These are phyloP conservation scores for Ogataea pilisensis DNA, from an alignment of 805 yeast species.

Conservation along the genomic window DNA sequence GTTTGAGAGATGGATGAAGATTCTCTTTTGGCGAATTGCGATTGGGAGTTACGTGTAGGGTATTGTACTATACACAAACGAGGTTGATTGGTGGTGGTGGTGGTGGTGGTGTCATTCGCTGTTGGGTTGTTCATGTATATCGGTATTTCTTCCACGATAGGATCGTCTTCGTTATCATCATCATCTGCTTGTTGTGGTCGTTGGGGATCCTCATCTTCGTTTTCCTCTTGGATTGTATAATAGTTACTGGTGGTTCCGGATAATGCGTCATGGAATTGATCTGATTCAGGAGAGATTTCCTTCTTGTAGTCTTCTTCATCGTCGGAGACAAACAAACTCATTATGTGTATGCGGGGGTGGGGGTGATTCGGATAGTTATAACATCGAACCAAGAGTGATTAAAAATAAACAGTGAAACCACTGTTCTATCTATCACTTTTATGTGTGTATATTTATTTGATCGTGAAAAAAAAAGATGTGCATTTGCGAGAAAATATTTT, in stretches of 20 bases:
- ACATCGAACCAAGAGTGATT: too few relatives aligned
- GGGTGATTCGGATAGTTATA: too few relatives aligned
- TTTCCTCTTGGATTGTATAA: constrained; percentile 5
- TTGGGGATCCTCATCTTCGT: constrained; percentile 5
- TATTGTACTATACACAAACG: too few relatives aligned
- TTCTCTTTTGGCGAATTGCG: constrained; percentile 18
- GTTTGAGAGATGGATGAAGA: constrained; percentile 31
- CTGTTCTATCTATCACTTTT: too few relatives aligned
- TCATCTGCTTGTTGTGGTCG: too few relatives aligned
- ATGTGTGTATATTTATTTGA: too few relatives aligned
- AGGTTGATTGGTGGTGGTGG: constrained; percentile 22
- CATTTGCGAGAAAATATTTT: neutral
- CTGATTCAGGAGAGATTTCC: neutral
- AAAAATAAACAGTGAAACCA: too few relatives aligned
- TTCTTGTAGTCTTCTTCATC: constrained; percentile 22
- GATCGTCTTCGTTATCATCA: constrained; percentile 49
- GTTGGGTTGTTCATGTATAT: constrained; percentile 26
- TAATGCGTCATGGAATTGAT: neutral
- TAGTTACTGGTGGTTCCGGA: neutral
- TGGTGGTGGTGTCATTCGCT: neutral
- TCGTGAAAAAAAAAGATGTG: neutral
- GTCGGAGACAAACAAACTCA: constrained; percentile 33
- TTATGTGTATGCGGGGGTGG: neutral
- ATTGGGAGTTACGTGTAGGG: constrained; percentile 33
- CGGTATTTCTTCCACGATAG: constrained; percentile 59